Percentiles rank a stretch among this genome's conserved stretches.
Evolutionary conservation across 2,329 filamentous ascomycete genomes (phyloP).

Genomic region (Xylariaceae sp.): DNA sequence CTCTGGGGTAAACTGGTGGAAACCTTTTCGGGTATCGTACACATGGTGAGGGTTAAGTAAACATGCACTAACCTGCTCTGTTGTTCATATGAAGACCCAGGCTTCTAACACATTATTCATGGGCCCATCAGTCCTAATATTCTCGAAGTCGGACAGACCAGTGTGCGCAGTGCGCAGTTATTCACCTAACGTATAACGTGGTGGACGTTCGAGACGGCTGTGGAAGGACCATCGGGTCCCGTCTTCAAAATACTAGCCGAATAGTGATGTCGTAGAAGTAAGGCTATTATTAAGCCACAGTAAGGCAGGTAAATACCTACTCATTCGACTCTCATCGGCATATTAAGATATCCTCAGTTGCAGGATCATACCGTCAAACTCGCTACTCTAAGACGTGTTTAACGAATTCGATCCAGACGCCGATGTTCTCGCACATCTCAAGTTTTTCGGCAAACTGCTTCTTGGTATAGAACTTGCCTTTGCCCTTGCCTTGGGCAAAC

Average conservation of each 20-base stretch:
- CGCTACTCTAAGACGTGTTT: constrained; percentile 25
- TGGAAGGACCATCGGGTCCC: neutral
- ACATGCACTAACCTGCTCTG: too few species aligned
- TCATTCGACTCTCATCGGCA: neutral
- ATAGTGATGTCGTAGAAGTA: too few species aligned
- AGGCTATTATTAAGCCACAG: neutral
- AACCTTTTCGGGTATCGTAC: neutral
- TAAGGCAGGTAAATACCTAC: neutral
- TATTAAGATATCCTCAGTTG: neutral
- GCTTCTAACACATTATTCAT: neutral
- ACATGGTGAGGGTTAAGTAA: too few species aligned
- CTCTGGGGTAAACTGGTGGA: neutral
- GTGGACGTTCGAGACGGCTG: neutral
- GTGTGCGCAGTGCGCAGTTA: neutral
- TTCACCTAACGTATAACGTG: neutral
- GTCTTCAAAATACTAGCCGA: neutral
- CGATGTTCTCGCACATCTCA: constrained; percentile 28
- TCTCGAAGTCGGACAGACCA: neutral
- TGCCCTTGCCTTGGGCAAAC: constrained; percentile 4
- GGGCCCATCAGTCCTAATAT: neutral
- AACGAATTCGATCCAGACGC: constrained; percentile 29
- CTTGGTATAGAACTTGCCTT: constrained; percentile 9
- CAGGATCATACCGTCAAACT: neutral
- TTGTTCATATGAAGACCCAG: too few species aligned
- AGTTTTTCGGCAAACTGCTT: constrained; percentile 25